phyloP scores from a whole-genome alignment of 441 rosid species.

The Erysimum cheiri region DNA sequence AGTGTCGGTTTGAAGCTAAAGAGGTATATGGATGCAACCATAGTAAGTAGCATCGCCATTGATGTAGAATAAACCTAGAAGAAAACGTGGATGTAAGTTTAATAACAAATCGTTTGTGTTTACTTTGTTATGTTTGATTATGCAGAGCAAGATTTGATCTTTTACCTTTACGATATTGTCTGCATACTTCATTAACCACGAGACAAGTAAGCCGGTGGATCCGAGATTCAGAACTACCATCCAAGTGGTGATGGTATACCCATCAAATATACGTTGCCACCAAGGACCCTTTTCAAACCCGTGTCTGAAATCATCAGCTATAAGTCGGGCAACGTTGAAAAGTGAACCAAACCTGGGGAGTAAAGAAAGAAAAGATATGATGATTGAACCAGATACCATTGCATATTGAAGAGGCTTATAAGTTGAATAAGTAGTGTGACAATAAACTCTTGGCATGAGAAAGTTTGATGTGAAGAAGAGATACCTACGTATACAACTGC shows the following conservation, averaged over 20 bases:
- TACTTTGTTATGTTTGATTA: conserved; percentile 7
- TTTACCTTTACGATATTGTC: conserved; percentile 86
- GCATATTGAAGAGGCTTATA: neutral
- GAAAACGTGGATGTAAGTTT: conserved; percentile 1
- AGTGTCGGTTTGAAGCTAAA: conserved; percentile 69
- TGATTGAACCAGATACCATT: neutral
- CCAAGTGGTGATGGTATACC: conserved; percentile 81
- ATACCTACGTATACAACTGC: conserved; percentile 85
- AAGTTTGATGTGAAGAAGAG: conserved; percentile 46
- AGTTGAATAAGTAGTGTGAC: conserved; percentile 5
- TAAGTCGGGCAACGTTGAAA: conserved; percentile 83
- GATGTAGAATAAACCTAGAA: conserved; percentile 86
- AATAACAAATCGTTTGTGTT: neutral
- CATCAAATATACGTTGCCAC: conserved; percentile 89
- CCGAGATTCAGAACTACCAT: conserved; percentile 90
- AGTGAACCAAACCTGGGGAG: conserved; percentile 75
- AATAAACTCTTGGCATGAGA: conserved; percentile 16
- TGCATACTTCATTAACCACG: conserved; percentile 89
- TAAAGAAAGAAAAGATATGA: neutral
- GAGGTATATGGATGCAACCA: conserved; percentile 72
- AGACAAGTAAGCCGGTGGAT: conserved; percentile 80
- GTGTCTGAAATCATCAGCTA: conserved; percentile 82
- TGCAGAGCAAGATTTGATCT: conserved; percentile 13
- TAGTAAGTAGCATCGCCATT: conserved; percentile 85
- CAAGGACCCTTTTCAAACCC: conserved; percentile 91